Conservation (phyloP, 495 filamentous ascomycete genomes). For the Chaetomium tenue region DNA sequence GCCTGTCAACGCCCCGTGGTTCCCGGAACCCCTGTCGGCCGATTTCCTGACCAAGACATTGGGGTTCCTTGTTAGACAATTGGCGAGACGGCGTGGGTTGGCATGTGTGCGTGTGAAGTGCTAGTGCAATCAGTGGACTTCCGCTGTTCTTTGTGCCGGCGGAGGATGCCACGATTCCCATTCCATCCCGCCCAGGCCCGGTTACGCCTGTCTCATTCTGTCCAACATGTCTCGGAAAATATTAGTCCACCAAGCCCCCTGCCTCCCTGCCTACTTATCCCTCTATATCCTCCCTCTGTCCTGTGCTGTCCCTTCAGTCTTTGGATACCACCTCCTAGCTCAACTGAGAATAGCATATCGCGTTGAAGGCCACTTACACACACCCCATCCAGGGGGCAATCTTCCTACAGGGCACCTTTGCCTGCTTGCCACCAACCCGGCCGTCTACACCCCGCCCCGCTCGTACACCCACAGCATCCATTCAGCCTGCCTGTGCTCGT, state of each 20-base stretch:
- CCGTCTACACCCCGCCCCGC: constrained; percentile 5
- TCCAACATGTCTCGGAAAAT: constrained; percentile 19
- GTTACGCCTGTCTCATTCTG: constrained; percentile 7
- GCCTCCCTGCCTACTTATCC: constrained; percentile 21
- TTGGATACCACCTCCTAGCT: neutral
- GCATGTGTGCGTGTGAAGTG: constrained; percentile 8
- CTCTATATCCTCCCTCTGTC: neutral
- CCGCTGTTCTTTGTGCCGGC: neutral
- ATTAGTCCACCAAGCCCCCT: constrained; percentile 13
- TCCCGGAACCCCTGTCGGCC: constrained; percentile 14
- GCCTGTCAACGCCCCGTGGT: constrained; percentile 14
- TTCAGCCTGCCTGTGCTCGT: neutral
- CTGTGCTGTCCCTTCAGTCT: constrained; percentile 3
- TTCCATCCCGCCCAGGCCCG: neutral
- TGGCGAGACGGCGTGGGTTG: constrained; percentile 6
- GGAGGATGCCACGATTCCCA: constrained; percentile 10
- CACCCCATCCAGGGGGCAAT: constrained; percentile 33
- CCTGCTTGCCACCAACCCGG: constrained; percentile 10
- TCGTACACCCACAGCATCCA: constrained; percentile 13
- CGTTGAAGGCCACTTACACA: constrained; percentile 17
- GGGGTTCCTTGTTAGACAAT: constrained; percentile 5
- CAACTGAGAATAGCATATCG: constrained; percentile 19
- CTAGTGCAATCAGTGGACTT: constrained; percentile 9
- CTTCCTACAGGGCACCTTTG: constrained; percentile 19
- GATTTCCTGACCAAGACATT: constrained; percentile 14